A percentile compares a stretch with the other conserved stretches of the same genome.
Evolutionary conservation across 176 grass and related monocot genomes (phyloP).

Genomic region (Carex myosuroides): DNA sequence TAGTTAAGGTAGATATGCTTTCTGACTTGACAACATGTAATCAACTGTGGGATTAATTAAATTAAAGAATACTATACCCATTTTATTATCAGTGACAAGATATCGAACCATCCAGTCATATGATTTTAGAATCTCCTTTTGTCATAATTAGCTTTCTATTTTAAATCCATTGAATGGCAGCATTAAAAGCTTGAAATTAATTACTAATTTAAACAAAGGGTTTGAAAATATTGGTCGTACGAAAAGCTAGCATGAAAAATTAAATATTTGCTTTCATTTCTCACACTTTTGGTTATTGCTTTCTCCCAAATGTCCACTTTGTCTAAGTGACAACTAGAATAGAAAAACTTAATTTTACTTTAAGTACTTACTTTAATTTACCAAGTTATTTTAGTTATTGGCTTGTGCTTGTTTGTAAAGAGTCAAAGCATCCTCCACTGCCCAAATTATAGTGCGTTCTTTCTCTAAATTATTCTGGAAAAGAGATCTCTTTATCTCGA

Average conservation of each 20-base stretch:
- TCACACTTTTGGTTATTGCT: background rate
- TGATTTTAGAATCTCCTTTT: background rate
- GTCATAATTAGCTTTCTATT: background rate
- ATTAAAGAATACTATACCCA: background rate
- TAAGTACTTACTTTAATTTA: background rate
- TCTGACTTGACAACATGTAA: background rate
- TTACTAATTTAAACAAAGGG: no score
- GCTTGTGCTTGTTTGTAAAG: background rate
- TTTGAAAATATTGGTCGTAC: no score
- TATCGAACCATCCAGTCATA: background rate
- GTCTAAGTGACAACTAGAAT: background rate
- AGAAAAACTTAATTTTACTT: background rate
- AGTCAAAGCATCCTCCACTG: background rate
- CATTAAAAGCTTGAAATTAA: background rate
- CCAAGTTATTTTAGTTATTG: background rate
- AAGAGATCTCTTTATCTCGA: background rate
- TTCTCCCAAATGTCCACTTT: background rate
- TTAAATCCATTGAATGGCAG: background rate
- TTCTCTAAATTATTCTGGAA: conserved; percentile 8
- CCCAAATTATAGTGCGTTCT: background rate
- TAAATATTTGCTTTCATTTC: background rate
- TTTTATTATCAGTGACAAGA: background rate
- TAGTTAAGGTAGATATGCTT: background rate
- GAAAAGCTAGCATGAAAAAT: background rate
- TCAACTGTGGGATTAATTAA: background rate